Percentiles rank a stretch among this genome's conserved stretches.
Evolutionary conservation across 441 rosid species (phyloP).

Genomic region (Gossypium trilobum): DNA sequence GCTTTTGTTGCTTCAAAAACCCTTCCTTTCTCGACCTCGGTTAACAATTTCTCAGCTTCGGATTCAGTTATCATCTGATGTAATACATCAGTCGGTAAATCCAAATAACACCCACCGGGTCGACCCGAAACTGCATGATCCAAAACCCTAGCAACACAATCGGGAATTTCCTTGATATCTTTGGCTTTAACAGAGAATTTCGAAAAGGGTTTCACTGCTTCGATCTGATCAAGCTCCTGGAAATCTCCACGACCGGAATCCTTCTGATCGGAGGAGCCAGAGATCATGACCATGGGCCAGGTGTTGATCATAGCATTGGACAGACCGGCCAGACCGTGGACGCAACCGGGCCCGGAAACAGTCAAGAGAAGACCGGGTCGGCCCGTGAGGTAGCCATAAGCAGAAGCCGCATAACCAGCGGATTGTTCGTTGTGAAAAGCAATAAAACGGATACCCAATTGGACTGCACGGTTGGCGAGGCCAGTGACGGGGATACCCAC

Average conservation of each 20-base stretch:
- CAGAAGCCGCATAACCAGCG: constrained; percentile 94
- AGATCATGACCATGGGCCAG: constrained; percentile 87
- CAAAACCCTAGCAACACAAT: constrained; percentile 61
- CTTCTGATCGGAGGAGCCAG: constrained; percentile 78
- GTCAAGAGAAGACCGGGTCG: constrained; percentile 75
- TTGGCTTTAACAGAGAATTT: constrained; percentile 59
- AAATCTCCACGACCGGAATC: constrained; percentile 77
- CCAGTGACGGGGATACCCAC: constrained; percentile 93
- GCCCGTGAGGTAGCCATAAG: constrained; percentile 82
- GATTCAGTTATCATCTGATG: constrained; percentile 61
- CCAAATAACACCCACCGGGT: constrained; percentile 87
- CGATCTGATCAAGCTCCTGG: constrained; percentile 87
- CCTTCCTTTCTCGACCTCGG: constrained; percentile 20
- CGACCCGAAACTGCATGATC: constrained; percentile 52
- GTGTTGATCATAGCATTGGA: constrained; percentile 79
- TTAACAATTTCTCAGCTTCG: constrained; percentile 50
- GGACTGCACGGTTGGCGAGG: constrained; percentile 67
- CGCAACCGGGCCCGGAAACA: constrained; percentile 91
- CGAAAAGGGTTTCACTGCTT: constrained; percentile 63
- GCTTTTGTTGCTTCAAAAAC: constrained; percentile 11
- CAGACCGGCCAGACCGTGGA: constrained; percentile 82
- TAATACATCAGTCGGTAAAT: constrained; percentile 74
- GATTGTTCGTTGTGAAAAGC: constrained; percentile 98
- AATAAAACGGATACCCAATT: constrained; percentile 71
- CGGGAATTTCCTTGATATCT: constrained; percentile 52